Base-by-base conservation (phyloP, 1,284 basidiomycete genomes). In the Cyathus olla region DNA sequence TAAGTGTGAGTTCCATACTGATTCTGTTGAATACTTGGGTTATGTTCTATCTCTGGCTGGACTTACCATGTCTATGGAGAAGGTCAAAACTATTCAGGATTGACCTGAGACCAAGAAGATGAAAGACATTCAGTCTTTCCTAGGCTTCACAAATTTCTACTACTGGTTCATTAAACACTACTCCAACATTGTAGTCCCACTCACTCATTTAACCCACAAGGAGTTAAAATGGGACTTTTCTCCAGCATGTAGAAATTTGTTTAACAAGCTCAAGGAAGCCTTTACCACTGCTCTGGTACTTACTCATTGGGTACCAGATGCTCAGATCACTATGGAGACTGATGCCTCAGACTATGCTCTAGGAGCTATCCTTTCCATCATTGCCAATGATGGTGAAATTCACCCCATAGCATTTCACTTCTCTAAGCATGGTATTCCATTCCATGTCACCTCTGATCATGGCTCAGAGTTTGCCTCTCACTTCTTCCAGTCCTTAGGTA, bases 281-380 rank as follows among this genome's bases (percentile, higher is more conserved):
- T 54, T 54, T 21, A 54, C 11, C 11, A 35, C 27, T 5, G 35
- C 52, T 39, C 31, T 29, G 13, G 35, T 54, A 10, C 35, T 54
- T n/a, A 39, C 52, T 35, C 52, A 54, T 37, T 54, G 31, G 26
- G n/a, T 35, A 9, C 31, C 52, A n/a, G 52, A 54, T 21, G 17
- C 35, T 4, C 52, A 31, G 26, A 19, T 54, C 11, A 31, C 37
- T 5, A 35, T 85, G 17, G 66, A 73, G 54, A 72, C 70, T n/a
- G 71, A 80, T 54, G 68, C 74, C 39, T 78, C 72, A 4, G 74
- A 77, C 61, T 78, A 67, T 56, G 73, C 72, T 4, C 56, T 75
- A 3, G 61, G 66, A 9, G 66, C 58, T 19, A 72, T 75, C 42
- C 52, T 69, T 4, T 64, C 48, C 3, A 56, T 54, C 31, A 39